Evolutionary conservation across 1,284 basidiomycete genomes (phyloP), one percentile per base, ranked within the genome.

Genomic region (Pseudozyma flocculosa): DNA sequence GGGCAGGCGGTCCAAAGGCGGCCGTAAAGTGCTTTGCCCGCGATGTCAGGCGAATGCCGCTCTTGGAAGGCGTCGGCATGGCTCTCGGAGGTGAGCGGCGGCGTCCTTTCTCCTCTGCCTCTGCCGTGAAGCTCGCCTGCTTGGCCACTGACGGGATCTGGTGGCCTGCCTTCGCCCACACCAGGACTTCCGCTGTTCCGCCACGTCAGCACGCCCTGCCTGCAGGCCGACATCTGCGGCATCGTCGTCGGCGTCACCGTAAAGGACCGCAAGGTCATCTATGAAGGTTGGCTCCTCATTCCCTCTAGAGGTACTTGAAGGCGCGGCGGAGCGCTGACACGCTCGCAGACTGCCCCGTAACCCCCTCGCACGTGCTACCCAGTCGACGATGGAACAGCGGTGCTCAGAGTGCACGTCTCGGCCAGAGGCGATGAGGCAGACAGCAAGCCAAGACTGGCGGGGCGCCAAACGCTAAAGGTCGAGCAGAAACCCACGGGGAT

Each of bases 351-450:
- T n/a, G n/a, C n/a, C n/a, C n/a, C n/a, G n/a, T n/a, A n/a, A n/a
- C n/a, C n/a, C n/a, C n/a, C n/a, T n/a, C n/a, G n/a, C n/a, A 38
- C 18, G 17, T 8, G 7, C n/a, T 4, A n/a, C 13, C 8, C 47
- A 60, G 52, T 68, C 15, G 65, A 68, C 22, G 65, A 68, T 26
- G 65, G 65, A 19, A 68, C 65, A 4, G 51, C 57, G 4, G 52
- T 68, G 9, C 42, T 68, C 11, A 54, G 61, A 19, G 32, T 60
- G 48, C 38, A 22, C 56, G 7, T 40, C 50, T 2, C 52, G 39
- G 5, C 40, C 47, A 15, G 19, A n/a, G 21, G 22, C 34, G 15
- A 19, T 43, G 29, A 38, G 22, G 14, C 13, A 22, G 23, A 40
- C 3, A 9, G 15, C 3, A 3, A 34, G 32, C 32, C 7, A 13